phyloP scores from a whole-genome alignment of 305 asterid species.

The Fraxinus angustifolia region DNA sequence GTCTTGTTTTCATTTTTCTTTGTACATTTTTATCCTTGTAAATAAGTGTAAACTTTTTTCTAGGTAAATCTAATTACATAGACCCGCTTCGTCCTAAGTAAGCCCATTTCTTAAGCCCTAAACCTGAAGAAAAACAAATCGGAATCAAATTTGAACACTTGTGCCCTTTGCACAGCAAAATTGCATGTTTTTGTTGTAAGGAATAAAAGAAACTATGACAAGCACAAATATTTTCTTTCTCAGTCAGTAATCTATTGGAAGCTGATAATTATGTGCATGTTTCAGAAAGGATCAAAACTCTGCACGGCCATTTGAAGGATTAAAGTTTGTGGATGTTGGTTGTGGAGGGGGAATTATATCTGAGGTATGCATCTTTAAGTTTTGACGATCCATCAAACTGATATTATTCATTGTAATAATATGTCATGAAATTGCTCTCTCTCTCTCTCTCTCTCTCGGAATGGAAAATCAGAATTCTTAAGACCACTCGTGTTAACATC shows the following conservation, averaged over 20 bases:
- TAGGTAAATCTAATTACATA: not conserved
- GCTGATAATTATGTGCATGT: slow-evolving; percentile 27
- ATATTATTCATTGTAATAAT: slow-evolving; percentile 16
- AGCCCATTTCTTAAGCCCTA: not conserved
- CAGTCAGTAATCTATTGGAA: slow-evolving; percentile 16
- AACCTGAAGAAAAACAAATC: not conserved
- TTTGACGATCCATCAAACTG: slow-evolving; percentile 17
- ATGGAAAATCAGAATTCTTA: not conserved
- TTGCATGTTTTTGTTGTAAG: slow-evolving; percentile 6
- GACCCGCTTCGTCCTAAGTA: not conserved
- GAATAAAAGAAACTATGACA: slow-evolving; percentile 1
- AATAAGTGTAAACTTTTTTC: not conserved
- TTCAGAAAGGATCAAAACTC: slow-evolving; percentile 69
- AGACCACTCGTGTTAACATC: not conserved
- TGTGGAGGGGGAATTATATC: slow-evolving; percentile 96
- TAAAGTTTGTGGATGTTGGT: slow-evolving; percentile 79
- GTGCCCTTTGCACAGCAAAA: not conserved
- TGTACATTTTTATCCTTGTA: not conserved
- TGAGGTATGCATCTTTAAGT: slow-evolving; percentile 52
- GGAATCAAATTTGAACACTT: not conserved
- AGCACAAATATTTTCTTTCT: not conserved
- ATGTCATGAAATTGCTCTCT: not conserved
- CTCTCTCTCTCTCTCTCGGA: not conserved
- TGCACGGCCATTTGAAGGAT: slow-evolving; percentile 81
- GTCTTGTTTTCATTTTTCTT: not conserved